Conservation (phyloP, 2,329 filamentous ascomycete genomes). For the Fusarium kyushuense region DNA sequence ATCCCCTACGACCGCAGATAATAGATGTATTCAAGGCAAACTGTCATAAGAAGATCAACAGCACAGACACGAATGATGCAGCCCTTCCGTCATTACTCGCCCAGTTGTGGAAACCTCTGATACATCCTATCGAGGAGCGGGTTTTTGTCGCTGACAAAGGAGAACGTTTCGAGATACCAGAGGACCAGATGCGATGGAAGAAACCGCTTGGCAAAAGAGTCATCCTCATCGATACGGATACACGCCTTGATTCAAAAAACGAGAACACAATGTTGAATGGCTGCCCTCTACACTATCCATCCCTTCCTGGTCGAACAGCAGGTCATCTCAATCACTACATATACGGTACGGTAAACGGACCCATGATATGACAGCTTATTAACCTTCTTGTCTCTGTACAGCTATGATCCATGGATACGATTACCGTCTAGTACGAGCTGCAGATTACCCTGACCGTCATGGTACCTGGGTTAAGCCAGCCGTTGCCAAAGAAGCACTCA, state of each 20-base stretch:
- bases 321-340: conserved; percentile 42
- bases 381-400: neutral
- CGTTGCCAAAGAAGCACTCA: conserved; percentile 54
- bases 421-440: conserved; percentile 60
- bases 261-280: conserved; percentile 22
- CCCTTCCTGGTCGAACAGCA: conserved; percentile 7
- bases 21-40: neutral
- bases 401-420: conserved; percentile 61
- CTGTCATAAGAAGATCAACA: conserved; percentile 6
- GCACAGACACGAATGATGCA: neutral
- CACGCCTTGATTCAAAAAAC: neutral
- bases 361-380: neutral
- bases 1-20: neutral
- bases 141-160: conserved; percentile 26
- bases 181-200: conserved; percentile 12
- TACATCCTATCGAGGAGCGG: conserved; percentile 5
- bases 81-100: neutral
- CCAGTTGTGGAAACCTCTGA: conserved; percentile 21
- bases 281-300: conserved; percentile 1
- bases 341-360: conserved; percentile 21
- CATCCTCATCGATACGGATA: conserved; percentile 18
- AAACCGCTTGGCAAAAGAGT: neutral
- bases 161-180: conserved; percentile 14
- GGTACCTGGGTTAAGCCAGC: conserved; percentile 61
- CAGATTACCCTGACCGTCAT: conserved; percentile 56